Evolutionary conservation across 1,139 yeast genomes (phyloP).

Genomic region (Pichia cactophila): DNA sequence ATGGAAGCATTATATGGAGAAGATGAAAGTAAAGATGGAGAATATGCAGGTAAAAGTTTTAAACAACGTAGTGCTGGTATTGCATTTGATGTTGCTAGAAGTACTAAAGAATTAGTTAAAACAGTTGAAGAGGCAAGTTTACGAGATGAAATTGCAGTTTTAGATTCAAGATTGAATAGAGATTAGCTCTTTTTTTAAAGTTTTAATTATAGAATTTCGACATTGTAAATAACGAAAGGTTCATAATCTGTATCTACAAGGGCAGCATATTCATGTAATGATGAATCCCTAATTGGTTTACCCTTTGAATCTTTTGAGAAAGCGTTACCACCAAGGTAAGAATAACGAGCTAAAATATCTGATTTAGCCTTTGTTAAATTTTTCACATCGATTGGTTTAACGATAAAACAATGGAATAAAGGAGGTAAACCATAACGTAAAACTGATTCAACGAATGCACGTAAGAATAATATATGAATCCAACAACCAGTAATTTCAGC

Average conservation of each 20-base stretch:
- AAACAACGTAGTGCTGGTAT: constrained; percentile 92
- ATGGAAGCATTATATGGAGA: constrained; percentile 48
- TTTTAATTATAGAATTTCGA: constrained; percentile 29
- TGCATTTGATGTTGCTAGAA: constrained; percentile 92
- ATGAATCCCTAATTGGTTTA: constrained; percentile 46
- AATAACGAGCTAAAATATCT: constrained; percentile 65
- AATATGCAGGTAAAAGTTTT: constrained; percentile 80
- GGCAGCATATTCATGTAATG: constrained; percentile 77
- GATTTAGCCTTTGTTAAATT: constrained; percentile 52
- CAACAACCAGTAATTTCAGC: constrained; percentile 77
- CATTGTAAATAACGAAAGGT: constrained; percentile 81
- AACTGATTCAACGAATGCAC: constrained; percentile 57
- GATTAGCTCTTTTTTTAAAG: neutral
- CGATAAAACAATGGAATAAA: constrained; percentile 61
- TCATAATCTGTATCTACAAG: constrained; percentile 91
- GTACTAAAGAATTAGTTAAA: constrained; percentile 90
- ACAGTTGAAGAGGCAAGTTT: constrained; percentile 92
- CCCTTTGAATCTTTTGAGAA: constrained; percentile 58
- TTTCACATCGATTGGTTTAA: constrained; percentile 40
- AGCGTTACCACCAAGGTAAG: constrained; percentile 88
- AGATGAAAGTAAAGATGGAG: constrained; percentile 44
- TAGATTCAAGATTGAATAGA: constrained; percentile 24
- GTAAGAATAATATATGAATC: constrained; percentile 73
- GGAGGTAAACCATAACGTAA: constrained; percentile 96
- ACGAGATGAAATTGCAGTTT: constrained; percentile 42